A percentile compares a stretch with the other conserved stretches of the same genome.
phyloP scores from a whole-genome alignment of 2,329 filamentous ascomycete genomes.

The Ophiostoma angusticollis region DNA sequence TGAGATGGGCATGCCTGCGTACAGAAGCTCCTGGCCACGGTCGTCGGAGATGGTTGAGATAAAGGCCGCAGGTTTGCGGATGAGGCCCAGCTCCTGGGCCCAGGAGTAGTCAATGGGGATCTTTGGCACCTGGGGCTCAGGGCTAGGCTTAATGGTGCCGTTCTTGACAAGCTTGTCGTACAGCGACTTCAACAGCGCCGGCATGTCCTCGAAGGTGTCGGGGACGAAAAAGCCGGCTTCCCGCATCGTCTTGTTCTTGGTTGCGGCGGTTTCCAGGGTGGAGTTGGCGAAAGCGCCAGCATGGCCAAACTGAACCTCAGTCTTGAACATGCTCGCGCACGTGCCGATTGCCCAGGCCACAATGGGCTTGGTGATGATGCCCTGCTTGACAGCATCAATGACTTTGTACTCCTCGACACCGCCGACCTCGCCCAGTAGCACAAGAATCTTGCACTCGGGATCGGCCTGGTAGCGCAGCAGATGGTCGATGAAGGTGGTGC shows the following conservation, averaged over 20 bases:
- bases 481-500: slow-evolving; percentile 99
- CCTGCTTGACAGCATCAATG: slow-evolving; percentile 92
- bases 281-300: slow-evolving; percentile 98
- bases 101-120: slow-evolving; percentile 99
- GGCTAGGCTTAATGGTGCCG: slow-evolving; percentile 71
- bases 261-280: slow-evolving; percentile 89
- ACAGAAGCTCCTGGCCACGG: slow-evolving; percentile 97
- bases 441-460: slow-evolving; percentile 92
- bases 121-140: slow-evolving; percentile 92
- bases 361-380: slow-evolving; percentile 93
- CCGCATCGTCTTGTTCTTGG: slow-evolving; percentile 95
- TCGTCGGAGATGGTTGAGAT: slow-evolving; percentile 99
- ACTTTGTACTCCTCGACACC: slow-evolving; percentile 99
- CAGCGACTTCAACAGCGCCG: slow-evolving; percentile 59
- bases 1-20: slow-evolving; percentile 99
- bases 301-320: slow-evolving; percentile 98
- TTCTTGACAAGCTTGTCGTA: slow-evolving; percentile 81
- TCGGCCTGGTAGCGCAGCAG: slow-evolving; percentile 92
- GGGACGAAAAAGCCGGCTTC: slow-evolving; percentile 92
- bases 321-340: slow-evolving; percentile 99
- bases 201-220: slow-evolving; percentile 93
- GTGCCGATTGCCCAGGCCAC: slow-evolving; percentile 99
- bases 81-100: slow-evolving; percentile 97
- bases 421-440: slow-evolving; percentile 95
- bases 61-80: slow-evolving; percentile 98